Base-by-base conservation (phyloP, 345 rosid genomes). In the Arabis hirsuta region DNA sequence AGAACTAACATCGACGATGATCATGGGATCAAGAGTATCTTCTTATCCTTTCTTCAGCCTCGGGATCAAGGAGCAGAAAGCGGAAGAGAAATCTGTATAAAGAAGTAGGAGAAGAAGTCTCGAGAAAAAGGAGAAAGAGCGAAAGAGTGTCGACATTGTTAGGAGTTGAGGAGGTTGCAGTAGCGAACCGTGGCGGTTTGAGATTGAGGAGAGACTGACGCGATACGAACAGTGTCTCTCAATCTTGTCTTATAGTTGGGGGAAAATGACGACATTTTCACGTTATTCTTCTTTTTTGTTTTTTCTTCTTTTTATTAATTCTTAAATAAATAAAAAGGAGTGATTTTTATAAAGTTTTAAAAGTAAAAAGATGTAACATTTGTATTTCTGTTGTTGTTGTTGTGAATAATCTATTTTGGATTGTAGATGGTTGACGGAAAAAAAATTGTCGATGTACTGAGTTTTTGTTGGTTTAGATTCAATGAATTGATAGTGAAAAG, bases 61-160 rank as follows among this genome's bases (percentile, higher is more conserved):
- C 46, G 71, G 74, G 71, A 69, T 76, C 66, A 62, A 53, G 44
- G 11, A 55, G 54, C 39, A 55, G 53, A 51, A 68, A 61, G 67
- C n/a, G 38, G 38, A 34, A 7, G 4, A 7, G 12, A 47, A 58
- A 26, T 8, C n/a, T 55, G 22, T 42, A 72, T 11, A 38, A 42
- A 51, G 29, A 42, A 51, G 46, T 4, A 47, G 2, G 53, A 19
- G 14, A 50, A 58, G 50, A 50, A 65, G 50, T 12, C 36, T 11
- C 27, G 62, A 42, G n/a, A 52, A 64, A 26, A 34, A 56, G 36
- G 19, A 24, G 39, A 54, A 34, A 31, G 73, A 60, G 22, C 13
- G 73, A 74, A 76, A 76, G 79, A 76, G 65, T 69, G 79, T 69
- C 79, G 79, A 76, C 79, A 76, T 76, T 47, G 10, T 62, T 12